phyloP scores from a whole-genome alignment of 441 rosid species.

The Eruca vesicaria region DNA sequence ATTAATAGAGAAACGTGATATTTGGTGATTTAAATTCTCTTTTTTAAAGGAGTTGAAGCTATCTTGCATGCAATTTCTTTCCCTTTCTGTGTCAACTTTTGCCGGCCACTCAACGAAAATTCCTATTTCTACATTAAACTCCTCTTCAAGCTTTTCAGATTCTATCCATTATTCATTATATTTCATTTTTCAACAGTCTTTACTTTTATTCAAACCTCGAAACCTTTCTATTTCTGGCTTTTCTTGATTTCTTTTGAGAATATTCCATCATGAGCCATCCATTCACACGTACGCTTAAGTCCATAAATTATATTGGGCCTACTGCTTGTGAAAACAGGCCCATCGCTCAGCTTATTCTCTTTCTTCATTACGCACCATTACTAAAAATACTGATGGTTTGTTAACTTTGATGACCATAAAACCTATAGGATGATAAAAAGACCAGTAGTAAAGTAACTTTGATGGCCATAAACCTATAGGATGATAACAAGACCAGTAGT shows the following conservation, averaged over 20 bases:
- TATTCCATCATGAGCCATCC: slow-evolving; percentile 11
- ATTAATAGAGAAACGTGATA: background rate
- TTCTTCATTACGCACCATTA: background rate
- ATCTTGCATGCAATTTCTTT: slow-evolving; percentile 37
- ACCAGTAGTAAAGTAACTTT: background rate
- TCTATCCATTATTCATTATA: slow-evolving; percentile 11
- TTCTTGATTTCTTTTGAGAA: background rate
- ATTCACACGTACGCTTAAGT: background rate
- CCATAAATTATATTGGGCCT: slow-evolving; percentile 13
- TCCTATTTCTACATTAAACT: slow-evolving; percentile 11
- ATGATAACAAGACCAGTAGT: background rate
- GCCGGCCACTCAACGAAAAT: slow-evolving; percentile 38
- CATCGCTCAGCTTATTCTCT: background rate
- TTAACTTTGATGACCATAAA: background rate
- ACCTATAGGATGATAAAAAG: slow-evolving; percentile 4
- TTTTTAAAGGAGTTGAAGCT: slow-evolving; percentile 19
- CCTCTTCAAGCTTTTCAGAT: slow-evolving; percentile 19
- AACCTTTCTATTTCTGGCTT: slow-evolving; percentile 20
- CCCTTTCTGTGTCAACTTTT: slow-evolving; percentile 33
- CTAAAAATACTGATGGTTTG: background rate
- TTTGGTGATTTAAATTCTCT: slow-evolving; percentile 8
- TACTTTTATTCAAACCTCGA: background rate
- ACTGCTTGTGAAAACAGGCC: slow-evolving; percentile 1
- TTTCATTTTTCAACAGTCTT: slow-evolving; percentile 10
- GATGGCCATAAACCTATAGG: background rate